phyloP scores from a whole-genome alignment of 176 grass and related monocot species.

The Pontederia crassipes region DNA sequence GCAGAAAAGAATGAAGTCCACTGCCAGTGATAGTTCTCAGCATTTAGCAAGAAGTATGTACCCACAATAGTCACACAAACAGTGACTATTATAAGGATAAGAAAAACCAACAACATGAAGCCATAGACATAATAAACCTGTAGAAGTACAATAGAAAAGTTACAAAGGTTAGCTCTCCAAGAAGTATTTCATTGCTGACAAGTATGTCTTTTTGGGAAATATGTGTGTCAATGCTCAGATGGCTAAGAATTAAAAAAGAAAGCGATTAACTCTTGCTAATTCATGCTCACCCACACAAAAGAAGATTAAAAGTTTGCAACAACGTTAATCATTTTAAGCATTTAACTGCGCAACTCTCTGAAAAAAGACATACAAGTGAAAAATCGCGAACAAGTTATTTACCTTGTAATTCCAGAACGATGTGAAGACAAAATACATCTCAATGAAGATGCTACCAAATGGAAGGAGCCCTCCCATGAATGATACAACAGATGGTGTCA shows the following conservation, averaged over 20 bases:
- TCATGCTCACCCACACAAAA: conserved; percentile 2
- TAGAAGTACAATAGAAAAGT: not conserved
- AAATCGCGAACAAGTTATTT: conserved; percentile 7
- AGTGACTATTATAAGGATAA: conserved; percentile 88
- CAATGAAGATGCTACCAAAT: conserved; percentile 94
- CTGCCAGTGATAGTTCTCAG: conserved; percentile 92
- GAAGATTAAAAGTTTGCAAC: not conserved
- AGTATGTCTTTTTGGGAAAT: no score
- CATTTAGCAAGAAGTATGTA: conserved; percentile 87
- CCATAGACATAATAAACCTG: conserved; percentile 94
- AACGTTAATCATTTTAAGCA: not conserved
- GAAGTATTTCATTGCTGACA: not conserved
- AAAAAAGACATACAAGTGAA: not conserved
- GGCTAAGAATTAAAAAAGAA: not conserved
- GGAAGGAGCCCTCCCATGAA: conserved; percentile 82
- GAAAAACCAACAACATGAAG: conserved; percentile 88
- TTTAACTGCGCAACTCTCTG: not conserved
- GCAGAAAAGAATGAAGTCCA: conserved; percentile 96
- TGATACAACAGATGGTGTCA: conserved; percentile 64
- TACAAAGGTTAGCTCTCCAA: not conserved
- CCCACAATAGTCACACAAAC: conserved; percentile 86
- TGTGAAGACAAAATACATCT: conserved; percentile 97
- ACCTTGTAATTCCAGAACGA: conserved; percentile 99
- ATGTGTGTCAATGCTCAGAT: not conserved
- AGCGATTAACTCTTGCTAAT: not conserved